Evolutionary conservation across 2,329 filamentous ascomycete species (phyloP).

Genomic region (Xylariomycetidae sp.): DNA sequence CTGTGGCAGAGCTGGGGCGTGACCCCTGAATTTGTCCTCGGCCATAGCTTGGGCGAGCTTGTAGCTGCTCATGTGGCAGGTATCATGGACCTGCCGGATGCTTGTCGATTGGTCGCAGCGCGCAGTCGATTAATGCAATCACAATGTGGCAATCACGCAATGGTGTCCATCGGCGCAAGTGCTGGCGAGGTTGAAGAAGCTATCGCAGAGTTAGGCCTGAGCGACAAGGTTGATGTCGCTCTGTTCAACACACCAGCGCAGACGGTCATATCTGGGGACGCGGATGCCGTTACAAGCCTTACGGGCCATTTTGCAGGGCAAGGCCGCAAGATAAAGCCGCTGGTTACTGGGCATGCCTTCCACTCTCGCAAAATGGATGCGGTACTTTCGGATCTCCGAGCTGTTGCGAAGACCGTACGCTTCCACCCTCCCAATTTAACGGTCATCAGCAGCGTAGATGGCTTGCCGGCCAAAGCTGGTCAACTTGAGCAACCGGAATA

Average conservation of each 20-base stretch:
- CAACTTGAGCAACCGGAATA: constrained; percentile 22
- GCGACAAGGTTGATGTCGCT: constrained; percentile 17
- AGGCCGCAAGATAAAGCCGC: constrained; percentile 15
- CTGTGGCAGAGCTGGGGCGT: constrained; percentile 29
- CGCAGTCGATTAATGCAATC: constrained; percentile 28
- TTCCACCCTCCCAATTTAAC: constrained; percentile 13
- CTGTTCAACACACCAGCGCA: constrained; percentile 20
- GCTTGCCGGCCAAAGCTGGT: constrained; percentile 13
- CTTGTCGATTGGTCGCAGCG: constrained; percentile 26
- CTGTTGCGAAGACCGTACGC: constrained; percentile 16
- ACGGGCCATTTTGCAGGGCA: constrained; percentile 10
- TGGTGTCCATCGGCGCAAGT: constrained; percentile 25
- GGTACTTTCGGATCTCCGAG: constrained; percentile 18
- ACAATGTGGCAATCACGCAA: constrained; percentile 13
- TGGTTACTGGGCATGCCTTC: constrained; percentile 21
- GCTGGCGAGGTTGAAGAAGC: constrained; percentile 15
- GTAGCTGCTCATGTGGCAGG: constrained; percentile 27
- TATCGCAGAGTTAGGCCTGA: constrained; percentile 13
- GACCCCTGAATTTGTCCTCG: constrained; percentile 23
- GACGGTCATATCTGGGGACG: constrained; percentile 24
- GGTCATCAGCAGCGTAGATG: constrained; percentile 21
- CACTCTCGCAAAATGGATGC: constrained; percentile 23
- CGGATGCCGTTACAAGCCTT: constrained; percentile 13
- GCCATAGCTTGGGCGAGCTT: constrained; percentile 27
- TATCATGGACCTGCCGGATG: constrained; percentile 25